Conservation (phyloP, 176 grass and related monocot species). For the Eremochloa ophiuroides region DNA sequence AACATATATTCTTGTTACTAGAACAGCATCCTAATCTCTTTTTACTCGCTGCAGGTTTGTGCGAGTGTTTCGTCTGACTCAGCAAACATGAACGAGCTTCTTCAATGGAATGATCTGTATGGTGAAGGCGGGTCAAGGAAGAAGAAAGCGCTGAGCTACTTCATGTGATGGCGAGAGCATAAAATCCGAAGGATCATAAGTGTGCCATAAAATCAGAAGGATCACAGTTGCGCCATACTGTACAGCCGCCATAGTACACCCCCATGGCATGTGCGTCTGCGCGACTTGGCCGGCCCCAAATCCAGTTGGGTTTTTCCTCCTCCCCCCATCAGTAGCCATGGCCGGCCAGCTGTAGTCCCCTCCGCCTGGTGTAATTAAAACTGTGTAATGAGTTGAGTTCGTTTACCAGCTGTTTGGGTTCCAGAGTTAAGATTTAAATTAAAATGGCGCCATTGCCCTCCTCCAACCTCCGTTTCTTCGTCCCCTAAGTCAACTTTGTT, state of each 20-base stretch:
- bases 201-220: neutral
- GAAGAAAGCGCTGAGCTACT: constrained; percentile 95
- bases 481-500: neutral
- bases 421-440: constrained; percentile 8
- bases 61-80: constrained; percentile 98
- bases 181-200: constrained; percentile 4
- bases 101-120: constrained; percentile 97
- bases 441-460: neutral
- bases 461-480: neutral
- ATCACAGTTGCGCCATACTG: constrained; percentile 22
- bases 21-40: neutral
- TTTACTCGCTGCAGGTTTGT: constrained; percentile 53
- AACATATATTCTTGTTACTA: neutral
- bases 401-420: constrained; percentile 41
- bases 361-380: constrained; percentile 47
- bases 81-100: constrained; percentile 84
- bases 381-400: constrained; percentile 31
- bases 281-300: constrained; percentile 36
- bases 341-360: neutral
- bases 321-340: constrained; percentile 21
- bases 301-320: constrained; percentile 39
- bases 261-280: constrained; percentile 16
- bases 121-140: constrained; percentile 97
- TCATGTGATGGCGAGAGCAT: constrained; percentile 70
- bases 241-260: constrained; percentile 40